A percentile compares a stretch with the other conserved stretches of the same genome.
Evolutionary conservation across 495 filamentous ascomycete species (phyloP).

Genomic region (Pyrenula massariospora): DNA sequence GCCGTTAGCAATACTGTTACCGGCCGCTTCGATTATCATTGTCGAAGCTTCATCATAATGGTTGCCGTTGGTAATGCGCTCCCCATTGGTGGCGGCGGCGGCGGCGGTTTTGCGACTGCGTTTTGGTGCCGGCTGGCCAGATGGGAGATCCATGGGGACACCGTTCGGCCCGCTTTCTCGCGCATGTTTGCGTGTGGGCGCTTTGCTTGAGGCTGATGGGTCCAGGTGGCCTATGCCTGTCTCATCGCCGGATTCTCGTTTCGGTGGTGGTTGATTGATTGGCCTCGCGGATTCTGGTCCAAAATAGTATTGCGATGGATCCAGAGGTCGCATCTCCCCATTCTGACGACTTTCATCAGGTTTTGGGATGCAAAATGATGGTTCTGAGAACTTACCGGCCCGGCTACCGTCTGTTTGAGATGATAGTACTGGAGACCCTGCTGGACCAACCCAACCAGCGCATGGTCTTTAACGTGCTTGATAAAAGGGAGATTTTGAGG

Average conservation of each 20-base stretch:
- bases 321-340: slow-evolving; percentile 24
- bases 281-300: slow-evolving; percentile 29
- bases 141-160: slow-evolving; percentile 16
- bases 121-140: slow-evolving; percentile 11
- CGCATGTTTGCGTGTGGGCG: slow-evolving; percentile 25
- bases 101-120: slow-evolving; percentile 25
- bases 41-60: slow-evolving; percentile 49
- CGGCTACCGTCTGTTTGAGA: slow-evolving; percentile 34
- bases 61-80: slow-evolving; percentile 41
- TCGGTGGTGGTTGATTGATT: slow-evolving; percentile 16
- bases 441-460: slow-evolving; percentile 62
- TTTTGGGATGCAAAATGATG: slow-evolving; percentile 4
- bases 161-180: slow-evolving; percentile 31
- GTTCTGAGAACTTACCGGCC: slow-evolving; percentile 2
- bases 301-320: slow-evolving; percentile 36
- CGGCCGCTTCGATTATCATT: slow-evolving; percentile 29
- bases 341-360: slow-evolving; percentile 19
- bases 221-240: slow-evolving; percentile 16
- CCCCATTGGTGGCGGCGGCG: slow-evolving; percentile 25
- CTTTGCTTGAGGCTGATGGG: slow-evolving; percentile 10
- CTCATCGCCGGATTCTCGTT: slow-evolving; percentile 15
- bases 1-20: slow-evolving; percentile 23
- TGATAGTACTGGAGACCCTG: slow-evolving; percentile 69
- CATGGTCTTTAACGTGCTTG: slow-evolving; percentile 61
- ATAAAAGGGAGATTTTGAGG: slow-evolving; percentile 69